A percentile compares a stretch with the other conserved stretches of the same genome.
These are phyloP conservation scores for Kazachstania taianensis DNA, from an alignment of 805 yeast species.

Conservation along the genomic window DNA sequence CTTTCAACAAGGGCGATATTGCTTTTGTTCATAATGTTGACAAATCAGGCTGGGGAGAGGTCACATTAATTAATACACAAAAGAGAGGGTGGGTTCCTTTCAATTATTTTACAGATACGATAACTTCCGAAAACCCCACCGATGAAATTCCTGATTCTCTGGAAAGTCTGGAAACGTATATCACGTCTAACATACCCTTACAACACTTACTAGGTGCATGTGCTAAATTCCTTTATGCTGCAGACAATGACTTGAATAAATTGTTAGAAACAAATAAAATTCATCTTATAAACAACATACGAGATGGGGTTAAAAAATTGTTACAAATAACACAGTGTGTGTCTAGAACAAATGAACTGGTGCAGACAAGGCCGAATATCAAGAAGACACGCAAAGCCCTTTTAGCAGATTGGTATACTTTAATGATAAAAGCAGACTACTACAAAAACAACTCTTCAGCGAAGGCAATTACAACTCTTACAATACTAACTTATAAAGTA, in stretches of 20 bases:
- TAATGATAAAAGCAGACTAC: slow-evolving; percentile 68
- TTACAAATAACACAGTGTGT: slow-evolving; percentile 63
- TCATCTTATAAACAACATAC: slow-evolving; percentile 48
- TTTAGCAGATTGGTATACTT: slow-evolving; percentile 71
- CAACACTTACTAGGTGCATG: slow-evolving; percentile 48
- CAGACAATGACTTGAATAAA: slow-evolving; percentile 39
- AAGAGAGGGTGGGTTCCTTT: slow-evolving; percentile 81
- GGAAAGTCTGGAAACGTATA: slow-evolving; percentile 5
- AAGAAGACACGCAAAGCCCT: slow-evolving; percentile 57
- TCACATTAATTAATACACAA: slow-evolving; percentile 52
- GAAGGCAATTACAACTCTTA: slow-evolving; percentile 50
- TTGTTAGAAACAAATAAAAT: slow-evolving; percentile 40
- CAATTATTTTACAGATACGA: slow-evolving; percentile 51
- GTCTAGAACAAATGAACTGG: slow-evolving; percentile 62
- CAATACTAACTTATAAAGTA: slow-evolving; percentile 57
- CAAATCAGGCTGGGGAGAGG: slow-evolving; percentile 85
- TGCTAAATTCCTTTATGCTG: slow-evolving; percentile 57
- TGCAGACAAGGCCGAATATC: slow-evolving; percentile 49
- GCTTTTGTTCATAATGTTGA: slow-evolving; percentile 74
- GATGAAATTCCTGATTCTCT: not conserved
- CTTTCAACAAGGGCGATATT: slow-evolving; percentile 57
- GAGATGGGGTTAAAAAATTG: slow-evolving; percentile 62
- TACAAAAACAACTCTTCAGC: slow-evolving; percentile 53
- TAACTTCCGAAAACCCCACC: no score
- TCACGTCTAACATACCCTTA: slow-evolving; percentile 40